phyloP scores from a whole-genome alignment of 371 early-diverging fungal species.

The Sanchytrium tribonematis region DNA sequence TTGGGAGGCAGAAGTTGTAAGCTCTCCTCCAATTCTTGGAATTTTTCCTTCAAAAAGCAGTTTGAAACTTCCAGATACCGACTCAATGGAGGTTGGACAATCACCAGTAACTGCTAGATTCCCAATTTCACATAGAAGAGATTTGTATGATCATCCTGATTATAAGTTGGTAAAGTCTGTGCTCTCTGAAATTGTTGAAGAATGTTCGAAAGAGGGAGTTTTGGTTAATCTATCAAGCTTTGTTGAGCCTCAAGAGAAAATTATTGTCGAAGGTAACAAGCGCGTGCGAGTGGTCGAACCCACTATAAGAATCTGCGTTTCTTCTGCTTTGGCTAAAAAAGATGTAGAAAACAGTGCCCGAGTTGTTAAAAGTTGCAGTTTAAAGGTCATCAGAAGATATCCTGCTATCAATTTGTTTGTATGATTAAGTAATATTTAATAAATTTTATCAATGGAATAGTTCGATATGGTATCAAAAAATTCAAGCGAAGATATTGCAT shows the following conservation, averaged over 20 bases:
- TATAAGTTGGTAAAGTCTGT: background rate
- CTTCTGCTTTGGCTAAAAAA: constrained; percentile 39
- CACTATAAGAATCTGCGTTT: constrained; percentile 47
- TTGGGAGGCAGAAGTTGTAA: background rate
- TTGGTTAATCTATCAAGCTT: constrained; percentile 61
- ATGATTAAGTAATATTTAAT: background rate
- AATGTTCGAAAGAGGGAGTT: constrained; percentile 28
- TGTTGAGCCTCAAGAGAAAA: constrained; percentile 48
- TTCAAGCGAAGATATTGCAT: background rate
- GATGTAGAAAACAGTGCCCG: constrained; percentile 55
- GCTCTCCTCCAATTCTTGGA: background rate
- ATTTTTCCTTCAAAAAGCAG: background rate
- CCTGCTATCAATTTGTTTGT: background rate
- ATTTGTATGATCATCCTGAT: constrained; percentile 28
- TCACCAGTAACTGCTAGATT: background rate
- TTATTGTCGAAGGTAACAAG: constrained; percentile 5
- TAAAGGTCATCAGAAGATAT: constrained; percentile 3
- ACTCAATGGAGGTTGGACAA: background rate
- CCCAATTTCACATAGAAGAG: constrained; percentile 28
- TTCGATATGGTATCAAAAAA: background rate
- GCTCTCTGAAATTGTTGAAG: background rate
- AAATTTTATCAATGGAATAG: background rate
- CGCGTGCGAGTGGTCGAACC: constrained; percentile 23
- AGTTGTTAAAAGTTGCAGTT: constrained; percentile 14
- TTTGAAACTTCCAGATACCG: background rate